Conservation (phyloP, 1,284 basidiomycete genomes). For the Ceratobasidium sp. region DNA sequence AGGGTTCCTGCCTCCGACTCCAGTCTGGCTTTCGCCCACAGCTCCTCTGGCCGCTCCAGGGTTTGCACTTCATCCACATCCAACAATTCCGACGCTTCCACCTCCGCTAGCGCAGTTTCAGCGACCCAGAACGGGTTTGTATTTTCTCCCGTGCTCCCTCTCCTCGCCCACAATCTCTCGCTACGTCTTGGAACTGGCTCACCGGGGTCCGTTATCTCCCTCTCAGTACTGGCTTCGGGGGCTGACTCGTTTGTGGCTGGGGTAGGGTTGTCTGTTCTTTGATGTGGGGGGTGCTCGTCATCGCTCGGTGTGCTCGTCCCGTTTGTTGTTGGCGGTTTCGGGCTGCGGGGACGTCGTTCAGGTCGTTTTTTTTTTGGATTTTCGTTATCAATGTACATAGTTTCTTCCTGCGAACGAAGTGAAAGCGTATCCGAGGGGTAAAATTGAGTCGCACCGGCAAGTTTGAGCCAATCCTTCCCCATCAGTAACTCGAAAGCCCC, state of each 20-base stretch:
- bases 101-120: not conserved
- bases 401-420: not conserved
- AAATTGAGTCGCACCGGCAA: not conserved
- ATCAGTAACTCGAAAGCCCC: conserved; percentile 18
- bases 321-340: not conserved
- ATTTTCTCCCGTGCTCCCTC: not conserved
- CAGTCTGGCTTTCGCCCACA: not conserved
- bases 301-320: not conserved
- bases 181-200: conserved; percentile 11
- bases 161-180: not conserved
- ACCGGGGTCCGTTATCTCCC: not conserved
- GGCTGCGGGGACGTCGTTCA: not conserved
- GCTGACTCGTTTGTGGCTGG: too few species aligned
- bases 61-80: not conserved
- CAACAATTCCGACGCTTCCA: not conserved
- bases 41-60: not conserved
- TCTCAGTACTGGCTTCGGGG: too few species aligned
- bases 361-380: conserved; percentile 5
- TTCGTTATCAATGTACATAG: conserved; percentile 1
- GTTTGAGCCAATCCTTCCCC: conserved; percentile 20
- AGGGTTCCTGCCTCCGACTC: not conserved
- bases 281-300: not conserved
- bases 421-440: not conserved
- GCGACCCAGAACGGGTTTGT: conserved; percentile 15
- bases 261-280: not conserved